Base-by-base conservation (phyloP, 2,329 filamentous ascomycete genomes). In the Talaromyces sp. region DNA sequence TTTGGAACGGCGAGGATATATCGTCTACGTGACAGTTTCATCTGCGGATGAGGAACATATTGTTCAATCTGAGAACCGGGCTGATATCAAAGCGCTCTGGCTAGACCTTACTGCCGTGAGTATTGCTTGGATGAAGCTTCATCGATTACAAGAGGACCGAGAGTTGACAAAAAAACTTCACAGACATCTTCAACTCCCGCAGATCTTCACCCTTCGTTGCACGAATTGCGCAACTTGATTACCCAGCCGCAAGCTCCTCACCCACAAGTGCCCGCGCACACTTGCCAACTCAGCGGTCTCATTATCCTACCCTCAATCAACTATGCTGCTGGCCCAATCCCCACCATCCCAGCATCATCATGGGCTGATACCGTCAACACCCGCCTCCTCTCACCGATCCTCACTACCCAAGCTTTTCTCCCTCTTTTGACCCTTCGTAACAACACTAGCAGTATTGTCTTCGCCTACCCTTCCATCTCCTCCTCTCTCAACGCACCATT, bases 281-380 rank as follows among this genome's bases (percentile, higher is more conserved):
- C 86, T 53, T 81, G 96, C 61, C 83, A 84, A 27, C 82, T 99
- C 47, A 87, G 87, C 52, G 89, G 90, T 33, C 79, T 97, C 49
- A 84, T 99, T 49, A 78, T 97, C 58, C 88, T 96, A 20, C 93
- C 93, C 2, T 77, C 87, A 20, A 80, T 88, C 20, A 86, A 88
- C 66, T 95, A 92, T 71, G 88, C 90, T 47, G 87, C 88, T 22
- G 90, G 89, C 3, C 89, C 90, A 17, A 88, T 97, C 56, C 90
- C 91, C 56, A 92, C 90, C 3, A 87, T 97, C 54, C 86, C 90
- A 6, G 86, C 90, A 0, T 89, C 90, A 27, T 87, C 85, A 64
- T 94, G 96, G 77, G 90, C 90, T 58, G 91, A 97, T 68, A 87
- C 91, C 30, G 86, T 97, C 71, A 96, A 97, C 72, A 93, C 91